Conservation (phyloP, 495 filamentous ascomycete species). For the Xylaria flabelliformis region DNA sequence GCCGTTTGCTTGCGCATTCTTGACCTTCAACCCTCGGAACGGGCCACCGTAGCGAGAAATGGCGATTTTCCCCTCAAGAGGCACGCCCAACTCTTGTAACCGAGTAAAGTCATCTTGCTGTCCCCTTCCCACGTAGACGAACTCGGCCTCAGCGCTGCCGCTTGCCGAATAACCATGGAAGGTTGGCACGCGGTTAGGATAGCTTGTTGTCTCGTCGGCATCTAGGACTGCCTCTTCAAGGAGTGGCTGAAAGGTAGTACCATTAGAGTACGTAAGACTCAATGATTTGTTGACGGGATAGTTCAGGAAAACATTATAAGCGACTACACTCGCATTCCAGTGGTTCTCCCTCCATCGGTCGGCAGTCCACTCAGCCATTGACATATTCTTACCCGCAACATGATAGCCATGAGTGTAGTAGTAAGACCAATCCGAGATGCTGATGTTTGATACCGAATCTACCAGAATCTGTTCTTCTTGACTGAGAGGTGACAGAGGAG, state of each 20-base stretch:
- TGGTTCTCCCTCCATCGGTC: constrained; percentile 80
- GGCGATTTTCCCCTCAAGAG: constrained; percentile 79
- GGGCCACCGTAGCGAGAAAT: constrained; percentile 78
- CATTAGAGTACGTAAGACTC: constrained; percentile 60
- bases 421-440: constrained; percentile 42
- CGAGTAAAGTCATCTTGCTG: constrained; percentile 80
- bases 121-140: constrained; percentile 79
- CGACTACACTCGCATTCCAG: constrained; percentile 67
- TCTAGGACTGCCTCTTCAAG: constrained; percentile 79
- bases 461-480: constrained; percentile 38
- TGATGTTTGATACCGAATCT: constrained; percentile 38
- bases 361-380: constrained; percentile 75
- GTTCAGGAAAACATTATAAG: constrained; percentile 84
- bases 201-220: constrained; percentile 73
- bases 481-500: constrained; percentile 34
- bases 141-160: constrained; percentile 76
- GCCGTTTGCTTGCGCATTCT: constrained; percentile 81
- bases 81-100: constrained; percentile 70
- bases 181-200: constrained; percentile 74
- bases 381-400: constrained; percentile 46
- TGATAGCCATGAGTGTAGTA: constrained; percentile 48
- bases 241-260: constrained; percentile 70
- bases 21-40: constrained; percentile 86
- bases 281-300: constrained; percentile 79
- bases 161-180: constrained; percentile 89